A percentile compares a stretch with the other conserved stretches of the same genome.
Conservation (phyloP, 2,329 filamentous ascomycete species). For the Emergomyces pasteurianus region DNA sequence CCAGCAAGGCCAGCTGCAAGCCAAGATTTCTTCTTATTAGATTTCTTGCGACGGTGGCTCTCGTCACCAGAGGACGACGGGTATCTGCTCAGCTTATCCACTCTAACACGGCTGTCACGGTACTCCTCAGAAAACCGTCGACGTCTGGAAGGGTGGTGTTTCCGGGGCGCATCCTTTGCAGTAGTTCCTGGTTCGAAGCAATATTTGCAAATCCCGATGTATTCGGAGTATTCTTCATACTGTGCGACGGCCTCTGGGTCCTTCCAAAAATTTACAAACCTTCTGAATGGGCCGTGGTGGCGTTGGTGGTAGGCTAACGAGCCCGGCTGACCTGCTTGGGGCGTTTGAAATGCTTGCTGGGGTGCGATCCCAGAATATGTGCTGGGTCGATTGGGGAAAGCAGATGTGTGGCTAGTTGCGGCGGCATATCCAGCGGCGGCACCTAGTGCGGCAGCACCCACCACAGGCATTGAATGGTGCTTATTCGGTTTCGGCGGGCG, state of each 20-base stretch:
- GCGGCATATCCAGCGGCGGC: constrained; percentile 30
- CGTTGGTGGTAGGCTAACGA: constrained; percentile 39
- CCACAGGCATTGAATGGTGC: constrained; percentile 31
- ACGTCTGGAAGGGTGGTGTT: constrained; percentile 41
- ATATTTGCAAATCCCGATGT: constrained; percentile 52
- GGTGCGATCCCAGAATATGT: constrained; percentile 18
- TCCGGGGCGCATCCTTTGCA: constrained; percentile 46
- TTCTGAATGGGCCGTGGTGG: constrained; percentile 44
- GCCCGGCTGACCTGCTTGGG: constrained; percentile 15
- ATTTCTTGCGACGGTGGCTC: constrained; percentile 32
- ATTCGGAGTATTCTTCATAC: constrained; percentile 57
- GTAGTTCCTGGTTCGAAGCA: constrained; percentile 52
- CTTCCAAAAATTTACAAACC: constrained; percentile 49
- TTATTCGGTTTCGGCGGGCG: constrained; percentile 31
- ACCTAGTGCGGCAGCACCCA: constrained; percentile 36
- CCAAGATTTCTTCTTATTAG: constrained; percentile 36
- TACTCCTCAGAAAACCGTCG: constrained; percentile 36
- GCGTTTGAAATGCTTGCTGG: neutral
- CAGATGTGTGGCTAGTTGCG: constrained; percentile 26
- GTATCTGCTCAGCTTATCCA: constrained; percentile 51
- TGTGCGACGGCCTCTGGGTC: constrained; percentile 52
- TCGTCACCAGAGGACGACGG: constrained; percentile 39
- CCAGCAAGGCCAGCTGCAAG: constrained; percentile 44
- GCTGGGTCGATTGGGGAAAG: constrained; percentile 17
- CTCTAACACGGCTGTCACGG: constrained; percentile 31